phyloP scores from a whole-genome alignment of 2,329 filamentous ascomycete species.

The Echinosphaeria canescens region DNA sequence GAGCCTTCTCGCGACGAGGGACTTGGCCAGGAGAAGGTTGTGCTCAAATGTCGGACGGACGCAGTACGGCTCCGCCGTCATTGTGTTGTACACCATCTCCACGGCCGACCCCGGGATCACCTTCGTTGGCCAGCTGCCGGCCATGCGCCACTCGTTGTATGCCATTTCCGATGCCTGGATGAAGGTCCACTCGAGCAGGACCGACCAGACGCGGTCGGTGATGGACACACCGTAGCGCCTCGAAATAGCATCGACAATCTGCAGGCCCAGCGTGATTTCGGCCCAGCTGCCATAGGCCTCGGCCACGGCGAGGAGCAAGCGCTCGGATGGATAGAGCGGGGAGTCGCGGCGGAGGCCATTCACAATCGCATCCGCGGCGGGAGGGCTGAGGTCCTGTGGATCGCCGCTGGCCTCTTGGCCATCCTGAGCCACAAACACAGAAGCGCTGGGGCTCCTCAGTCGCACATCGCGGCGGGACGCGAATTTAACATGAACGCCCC shows the following conservation, averaged over 20 bases:
- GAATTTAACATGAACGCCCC: conserved; percentile 9
- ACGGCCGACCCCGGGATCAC: conserved; percentile 20
- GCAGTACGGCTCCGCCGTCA: conserved; percentile 34
- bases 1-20: conserved; percentile 10
- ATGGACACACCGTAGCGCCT: conserved; percentile 34
- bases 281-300: conserved; percentile 47
- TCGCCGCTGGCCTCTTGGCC: too few relatives aligned
- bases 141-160: conserved; percentile 13
- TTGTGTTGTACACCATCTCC: conserved; percentile 30
- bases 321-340: conserved; percentile 31
- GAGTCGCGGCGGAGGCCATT: conserved; percentile 20
- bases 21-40: conserved; percentile 21
- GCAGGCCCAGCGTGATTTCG: conserved; percentile 32
- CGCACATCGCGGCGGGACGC: too few relatives aligned
- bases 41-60: conserved; percentile 33
- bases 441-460: too few relatives aligned
- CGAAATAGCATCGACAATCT: conserved; percentile 40
- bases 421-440: too few relatives aligned
- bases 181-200: conserved; percentile 46
- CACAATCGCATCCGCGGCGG: conserved; percentile 6
- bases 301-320: conserved; percentile 42
- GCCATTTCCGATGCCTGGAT: conserved; percentile 22
- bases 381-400: neutral
- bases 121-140: conserved; percentile 10
- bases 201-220: conserved; percentile 34